These are phyloP conservation scores for Drechslera avenae DNA, from an alignment of 2,329 filamentous ascomycete species.

Conservation along the genomic window DNA sequence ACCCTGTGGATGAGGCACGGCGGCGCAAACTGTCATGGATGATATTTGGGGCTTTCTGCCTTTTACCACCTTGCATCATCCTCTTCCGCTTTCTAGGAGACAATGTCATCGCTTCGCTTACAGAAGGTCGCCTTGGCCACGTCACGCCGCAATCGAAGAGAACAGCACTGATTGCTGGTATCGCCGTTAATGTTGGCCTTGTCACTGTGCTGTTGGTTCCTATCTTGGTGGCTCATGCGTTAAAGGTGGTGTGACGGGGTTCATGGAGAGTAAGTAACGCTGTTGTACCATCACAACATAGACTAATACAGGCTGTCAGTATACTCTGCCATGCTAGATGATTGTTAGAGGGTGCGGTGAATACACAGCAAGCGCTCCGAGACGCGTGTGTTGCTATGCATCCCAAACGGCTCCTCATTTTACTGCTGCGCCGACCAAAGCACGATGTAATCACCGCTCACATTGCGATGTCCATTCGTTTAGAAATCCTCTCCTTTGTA, in stretches of 20 bases:
- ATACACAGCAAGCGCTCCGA: neutral
- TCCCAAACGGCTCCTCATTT: neutral
- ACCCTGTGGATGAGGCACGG: constrained; percentile 33
- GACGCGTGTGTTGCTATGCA: neutral
- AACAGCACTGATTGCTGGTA: constrained; percentile 37
- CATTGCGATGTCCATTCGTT: neutral
- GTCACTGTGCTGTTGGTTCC: constrained; percentile 32
- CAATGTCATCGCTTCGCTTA: constrained; percentile 34
- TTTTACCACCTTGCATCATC: constrained; percentile 45
- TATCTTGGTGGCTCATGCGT: constrained; percentile 29
- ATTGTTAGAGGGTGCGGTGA: neutral
- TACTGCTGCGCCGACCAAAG: neutral
- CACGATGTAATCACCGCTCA: neutral
- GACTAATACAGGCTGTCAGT: neutral
- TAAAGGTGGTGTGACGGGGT: constrained; percentile 19
- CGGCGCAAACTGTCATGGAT: constrained; percentile 40
- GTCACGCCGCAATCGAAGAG: constrained; percentile 39
- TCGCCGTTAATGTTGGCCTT: constrained; percentile 35
- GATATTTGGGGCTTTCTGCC: constrained; percentile 40
- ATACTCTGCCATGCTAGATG: neutral
- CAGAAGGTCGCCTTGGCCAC: constrained; percentile 39
- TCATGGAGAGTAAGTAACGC: neutral
- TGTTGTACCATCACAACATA: too few relatives aligned
- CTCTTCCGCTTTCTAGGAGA: constrained; percentile 46
- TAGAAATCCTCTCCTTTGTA: neutral